Percentiles rank a stretch among this genome's conserved stretches.
Conservation (phyloP, 1,139 yeast species). For the Sugiyamaella xylanicola region DNA sequence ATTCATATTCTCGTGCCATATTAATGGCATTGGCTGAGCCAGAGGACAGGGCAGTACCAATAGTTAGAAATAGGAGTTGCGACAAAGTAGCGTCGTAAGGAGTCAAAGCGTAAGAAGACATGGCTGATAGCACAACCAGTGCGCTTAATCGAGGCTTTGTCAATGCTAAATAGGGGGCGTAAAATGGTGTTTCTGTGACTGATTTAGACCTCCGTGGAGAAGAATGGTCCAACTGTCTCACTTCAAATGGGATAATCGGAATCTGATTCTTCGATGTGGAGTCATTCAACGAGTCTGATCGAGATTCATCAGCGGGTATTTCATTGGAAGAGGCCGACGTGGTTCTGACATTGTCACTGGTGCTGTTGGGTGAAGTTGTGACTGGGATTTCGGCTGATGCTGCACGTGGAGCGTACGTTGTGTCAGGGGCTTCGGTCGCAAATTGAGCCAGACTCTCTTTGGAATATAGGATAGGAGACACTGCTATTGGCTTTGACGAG, state of each 20-base stretch:
- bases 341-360: no score
- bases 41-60: slow-evolving; percentile 85
- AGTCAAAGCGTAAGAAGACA: slow-evolving; percentile 90
- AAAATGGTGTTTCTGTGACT: slow-evolving; percentile 19
- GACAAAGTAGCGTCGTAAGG: slow-evolving; percentile 75
- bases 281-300: background rate
- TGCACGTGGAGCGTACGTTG: no score
- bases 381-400: no score
- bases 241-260: slow-evolving; percentile 14
- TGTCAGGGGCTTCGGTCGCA: background rate
- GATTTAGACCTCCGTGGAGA: slow-evolving; percentile 11
- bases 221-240: slow-evolving; percentile 12
- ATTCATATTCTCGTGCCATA: slow-evolving; percentile 94
- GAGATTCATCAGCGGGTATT: background rate
- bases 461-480: slow-evolving; percentile 7
- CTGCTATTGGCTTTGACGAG: slow-evolving; percentile 5
- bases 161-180: slow-evolving; percentile 60
- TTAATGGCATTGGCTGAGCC: slow-evolving; percentile 96
- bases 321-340: background rate
- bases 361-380: background rate
- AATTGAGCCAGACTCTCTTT: slow-evolving; percentile 6
- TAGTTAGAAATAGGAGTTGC: slow-evolving; percentile 69
- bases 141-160: slow-evolving; percentile 89
- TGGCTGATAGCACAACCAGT: slow-evolving; percentile 84
- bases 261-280: background rate